These are phyloP conservation scores for Tetrastigma voinierianum DNA, from an alignment of 164 flowering plant species.

Conservation along the genomic window DNA sequence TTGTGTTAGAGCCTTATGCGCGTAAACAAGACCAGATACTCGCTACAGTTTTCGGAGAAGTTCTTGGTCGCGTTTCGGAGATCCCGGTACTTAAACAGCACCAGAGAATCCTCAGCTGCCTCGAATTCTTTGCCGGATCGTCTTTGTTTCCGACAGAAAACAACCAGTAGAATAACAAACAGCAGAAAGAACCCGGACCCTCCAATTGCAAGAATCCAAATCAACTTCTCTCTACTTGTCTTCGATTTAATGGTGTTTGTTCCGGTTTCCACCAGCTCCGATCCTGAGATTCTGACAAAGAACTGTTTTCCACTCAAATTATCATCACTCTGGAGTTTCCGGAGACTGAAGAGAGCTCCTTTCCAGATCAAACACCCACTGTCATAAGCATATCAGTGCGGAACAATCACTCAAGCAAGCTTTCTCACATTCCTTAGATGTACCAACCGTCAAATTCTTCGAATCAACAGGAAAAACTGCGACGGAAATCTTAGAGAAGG, in stretches of 20 bases:
- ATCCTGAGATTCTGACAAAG: not conserved
- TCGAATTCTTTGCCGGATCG: conserved; percentile 9
- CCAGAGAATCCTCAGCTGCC: conserved; percentile 32
- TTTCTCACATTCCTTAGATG: conserved; percentile 1
- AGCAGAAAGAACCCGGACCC: not conserved
- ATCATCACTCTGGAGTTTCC: not conserved
- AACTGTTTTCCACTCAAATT: not conserved
- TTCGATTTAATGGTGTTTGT: no score
- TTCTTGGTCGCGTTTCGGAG: conserved; percentile 47
- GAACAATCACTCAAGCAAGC: conserved; percentile 13
- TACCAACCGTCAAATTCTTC: not conserved
- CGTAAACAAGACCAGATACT: conserved; percentile 56
- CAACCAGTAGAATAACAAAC: not conserved
- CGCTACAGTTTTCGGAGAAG: conserved; percentile 61
- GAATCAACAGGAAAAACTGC: conserved; percentile 2
- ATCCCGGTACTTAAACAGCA: conserved; percentile 36
- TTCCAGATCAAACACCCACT: conserved; percentile 13
- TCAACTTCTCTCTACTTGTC: not conserved
- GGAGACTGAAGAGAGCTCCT: conserved; percentile 1
- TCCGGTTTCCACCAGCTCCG: not conserved
- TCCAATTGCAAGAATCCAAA: not conserved
- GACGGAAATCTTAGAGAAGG: not conserved
- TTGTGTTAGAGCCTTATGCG: conserved; percentile 45
- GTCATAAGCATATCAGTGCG: conserved; percentile 9
- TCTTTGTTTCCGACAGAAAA: conserved; percentile 10